Conservation (phyloP, 179 eudicot genomes). For the Nepenthes alata region DNA sequence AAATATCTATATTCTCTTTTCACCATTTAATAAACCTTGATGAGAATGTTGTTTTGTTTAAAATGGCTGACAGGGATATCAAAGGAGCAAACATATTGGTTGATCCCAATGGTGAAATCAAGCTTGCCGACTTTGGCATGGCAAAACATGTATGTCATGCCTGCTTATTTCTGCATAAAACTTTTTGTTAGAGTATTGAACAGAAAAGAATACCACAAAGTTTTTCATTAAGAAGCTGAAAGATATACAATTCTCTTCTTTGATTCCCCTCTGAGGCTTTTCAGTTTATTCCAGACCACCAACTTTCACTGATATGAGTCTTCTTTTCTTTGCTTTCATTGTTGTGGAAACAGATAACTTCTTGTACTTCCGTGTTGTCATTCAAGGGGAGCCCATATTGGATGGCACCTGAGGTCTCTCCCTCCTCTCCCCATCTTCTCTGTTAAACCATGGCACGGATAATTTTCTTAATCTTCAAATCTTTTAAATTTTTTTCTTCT, state of each 20-base stretch:
- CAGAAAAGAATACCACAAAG: too few species aligned
- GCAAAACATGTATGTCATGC: constrained; percentile 80
- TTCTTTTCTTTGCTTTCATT: constrained; percentile 3
- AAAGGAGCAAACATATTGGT: constrained; percentile 99
- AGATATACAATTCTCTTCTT: neutral
- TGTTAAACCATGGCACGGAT: neutral
- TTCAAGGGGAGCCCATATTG: constrained; percentile 99
- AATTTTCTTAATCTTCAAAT: neutral
- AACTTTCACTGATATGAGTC: neutral
- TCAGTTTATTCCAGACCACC: neutral
- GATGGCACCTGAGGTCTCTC: constrained; percentile 97
- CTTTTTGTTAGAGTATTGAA: neutral
- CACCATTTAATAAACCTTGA: neutral
- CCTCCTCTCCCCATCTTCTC: constrained; percentile 1
- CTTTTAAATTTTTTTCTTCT: neutral
- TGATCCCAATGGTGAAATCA: constrained; percentile 85
- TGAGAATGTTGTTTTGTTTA: neutral
- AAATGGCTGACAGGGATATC: constrained; percentile 59
- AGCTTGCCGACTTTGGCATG: constrained; percentile 99
- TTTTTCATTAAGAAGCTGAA: too few species aligned
- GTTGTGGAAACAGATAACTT: constrained; percentile 46
- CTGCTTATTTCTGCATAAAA: neutral
- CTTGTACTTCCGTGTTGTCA: constrained; percentile 71
- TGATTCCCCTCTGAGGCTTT: neutral
- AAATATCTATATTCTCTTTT: neutral